A percentile compares a stretch with the other conserved stretches of the same genome.
phyloP scores from a whole-genome alignment of 2,329 filamentous ascomycete species.

The Bertia moriformis region DNA sequence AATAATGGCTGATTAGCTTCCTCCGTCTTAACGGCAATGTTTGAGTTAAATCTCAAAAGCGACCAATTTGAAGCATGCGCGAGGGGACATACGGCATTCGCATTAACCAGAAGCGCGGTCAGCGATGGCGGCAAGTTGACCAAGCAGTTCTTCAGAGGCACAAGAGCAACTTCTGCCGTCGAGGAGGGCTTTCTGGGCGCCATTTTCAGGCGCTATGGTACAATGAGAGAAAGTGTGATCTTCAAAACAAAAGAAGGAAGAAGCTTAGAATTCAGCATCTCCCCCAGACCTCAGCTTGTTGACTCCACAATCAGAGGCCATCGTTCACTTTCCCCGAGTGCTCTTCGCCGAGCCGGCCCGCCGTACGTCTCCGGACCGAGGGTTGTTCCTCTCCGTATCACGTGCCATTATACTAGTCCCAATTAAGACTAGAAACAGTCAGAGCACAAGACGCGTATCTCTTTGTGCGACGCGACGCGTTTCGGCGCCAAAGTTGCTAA shows the following conservation, averaged over 20 bases:
- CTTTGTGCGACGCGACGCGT: too few relatives aligned
- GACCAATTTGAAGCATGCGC: slow-evolving; percentile 2
- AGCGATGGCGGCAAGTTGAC: slow-evolving; percentile 81
- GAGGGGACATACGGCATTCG: slow-evolving; percentile 65
- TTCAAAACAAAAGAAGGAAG: background rate
- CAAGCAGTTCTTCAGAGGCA: slow-evolving; percentile 83
- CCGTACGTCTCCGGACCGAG: background rate
- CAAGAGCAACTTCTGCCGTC: slow-evolving; percentile 69
- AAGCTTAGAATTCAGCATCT: background rate
- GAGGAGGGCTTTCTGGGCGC: slow-evolving; percentile 42
- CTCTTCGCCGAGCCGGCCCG: background rate
- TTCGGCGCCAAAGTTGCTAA: too few relatives aligned
- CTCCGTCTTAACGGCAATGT: slow-evolving; percentile 1
- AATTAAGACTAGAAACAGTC: too few relatives aligned
- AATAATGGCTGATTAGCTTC: slow-evolving; percentile 8
- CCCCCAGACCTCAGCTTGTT: background rate
- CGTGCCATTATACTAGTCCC: too few relatives aligned
- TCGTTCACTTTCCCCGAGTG: too few relatives aligned
- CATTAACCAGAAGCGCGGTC: slow-evolving; percentile 71
- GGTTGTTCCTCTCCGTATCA: background rate
- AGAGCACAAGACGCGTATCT: too few relatives aligned
- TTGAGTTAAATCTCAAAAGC: background rate
- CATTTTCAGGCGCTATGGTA: slow-evolving; percentile 16
- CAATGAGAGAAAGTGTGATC: background rate
- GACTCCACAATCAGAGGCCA: background rate